These are phyloP conservation scores for Lactarius deliciosus DNA, from an alignment of 768 basidiomycete genomes.

Conservation along the genomic window DNA sequence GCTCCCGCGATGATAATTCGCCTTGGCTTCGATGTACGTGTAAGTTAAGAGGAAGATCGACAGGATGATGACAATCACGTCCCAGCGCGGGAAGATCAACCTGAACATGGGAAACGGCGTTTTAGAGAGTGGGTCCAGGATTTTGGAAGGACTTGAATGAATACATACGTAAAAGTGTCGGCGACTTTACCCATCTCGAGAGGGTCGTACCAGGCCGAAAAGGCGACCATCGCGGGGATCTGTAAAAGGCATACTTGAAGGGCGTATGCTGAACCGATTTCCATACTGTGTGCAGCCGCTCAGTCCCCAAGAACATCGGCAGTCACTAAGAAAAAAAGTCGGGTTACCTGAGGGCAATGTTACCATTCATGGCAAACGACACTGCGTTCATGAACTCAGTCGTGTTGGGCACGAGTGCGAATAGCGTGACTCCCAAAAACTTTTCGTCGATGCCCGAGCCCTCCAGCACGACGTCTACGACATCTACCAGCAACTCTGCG, in stretches of 20 bases:
- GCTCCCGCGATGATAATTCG: slow-evolving; percentile 96
- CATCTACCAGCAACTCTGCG: slow-evolving; percentile 87
- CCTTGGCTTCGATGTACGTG: slow-evolving; percentile 98
- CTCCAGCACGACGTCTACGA: slow-evolving; percentile 89
- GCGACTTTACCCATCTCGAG: slow-evolving; percentile 82
- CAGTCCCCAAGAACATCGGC: slow-evolving; percentile 4
- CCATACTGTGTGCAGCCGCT: slow-evolving; percentile 70
- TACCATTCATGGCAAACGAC: slow-evolving; percentile 94
- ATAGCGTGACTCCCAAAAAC: slow-evolving; percentile 93
- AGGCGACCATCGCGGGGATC: slow-evolving; percentile 98
- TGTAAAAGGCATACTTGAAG: slow-evolving; percentile 97
- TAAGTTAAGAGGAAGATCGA: slow-evolving; percentile 98
- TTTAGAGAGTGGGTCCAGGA: not conserved
- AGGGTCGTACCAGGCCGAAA: slow-evolving; percentile 93
- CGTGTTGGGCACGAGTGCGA: slow-evolving; percentile 96
- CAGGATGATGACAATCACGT: slow-evolving; percentile 90
- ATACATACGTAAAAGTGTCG: slow-evolving; percentile 88
- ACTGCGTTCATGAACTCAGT: slow-evolving; percentile 99
- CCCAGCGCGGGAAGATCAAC: slow-evolving; percentile 98
- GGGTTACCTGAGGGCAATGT: slow-evolving; percentile 88
- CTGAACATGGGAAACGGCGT: slow-evolving; percentile 41
- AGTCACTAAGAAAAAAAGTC: not conserved
- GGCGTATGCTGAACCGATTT: slow-evolving; percentile 98
- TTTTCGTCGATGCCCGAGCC: slow-evolving; percentile 96
- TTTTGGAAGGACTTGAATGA: not conserved